Percentiles rank a stretch among this genome's conserved stretches.
phyloP scores from a whole-genome alignment of 192 early-diverging fungal species.

The Mortierella alpina region DNA sequence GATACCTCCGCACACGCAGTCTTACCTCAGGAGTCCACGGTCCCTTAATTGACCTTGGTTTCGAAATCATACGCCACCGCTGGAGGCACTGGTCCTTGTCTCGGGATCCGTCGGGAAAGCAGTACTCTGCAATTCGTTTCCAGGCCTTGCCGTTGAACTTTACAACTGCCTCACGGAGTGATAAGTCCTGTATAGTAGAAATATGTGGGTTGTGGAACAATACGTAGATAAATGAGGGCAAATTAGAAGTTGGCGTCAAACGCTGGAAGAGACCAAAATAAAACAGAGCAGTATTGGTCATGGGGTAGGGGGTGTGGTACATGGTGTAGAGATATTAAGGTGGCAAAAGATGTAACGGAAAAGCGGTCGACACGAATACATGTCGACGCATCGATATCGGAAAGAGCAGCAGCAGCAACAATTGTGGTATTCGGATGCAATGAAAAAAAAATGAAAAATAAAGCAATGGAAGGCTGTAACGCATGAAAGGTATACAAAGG shows the following conservation, averaged over 20 bases:
- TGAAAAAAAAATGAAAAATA: no score
- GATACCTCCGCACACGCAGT: not conserved
- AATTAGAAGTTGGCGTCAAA: not conserved
- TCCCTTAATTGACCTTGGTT: conserved; percentile 52
- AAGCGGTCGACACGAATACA: no score
- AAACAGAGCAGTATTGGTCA: not conserved
- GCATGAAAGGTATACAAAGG: no score
- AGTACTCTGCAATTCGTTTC: conserved; percentile 52
- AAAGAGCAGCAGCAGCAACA: no score
- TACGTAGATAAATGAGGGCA: not conserved
- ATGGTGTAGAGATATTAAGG: no score
- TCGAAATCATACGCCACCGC: conserved; percentile 55
- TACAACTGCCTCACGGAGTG: conserved; percentile 46
- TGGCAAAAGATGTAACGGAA: no score
- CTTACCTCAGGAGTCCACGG: conserved; percentile 54
- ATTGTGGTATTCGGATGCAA: no score
- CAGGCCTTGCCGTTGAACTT: conserved; percentile 56
- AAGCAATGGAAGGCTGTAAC: no score
- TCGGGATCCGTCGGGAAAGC: conserved; percentile 50
- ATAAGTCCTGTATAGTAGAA: conserved; percentile 12
- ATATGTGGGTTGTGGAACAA: not conserved
- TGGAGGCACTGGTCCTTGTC: conserved; percentile 54
- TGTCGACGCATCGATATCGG: no score
- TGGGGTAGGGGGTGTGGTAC: conserved; percentile 3
- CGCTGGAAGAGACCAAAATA: not conserved